Conservation (phyloP, 1,284 basidiomycete genomes). For the Athelia psychrophila region DNA sequence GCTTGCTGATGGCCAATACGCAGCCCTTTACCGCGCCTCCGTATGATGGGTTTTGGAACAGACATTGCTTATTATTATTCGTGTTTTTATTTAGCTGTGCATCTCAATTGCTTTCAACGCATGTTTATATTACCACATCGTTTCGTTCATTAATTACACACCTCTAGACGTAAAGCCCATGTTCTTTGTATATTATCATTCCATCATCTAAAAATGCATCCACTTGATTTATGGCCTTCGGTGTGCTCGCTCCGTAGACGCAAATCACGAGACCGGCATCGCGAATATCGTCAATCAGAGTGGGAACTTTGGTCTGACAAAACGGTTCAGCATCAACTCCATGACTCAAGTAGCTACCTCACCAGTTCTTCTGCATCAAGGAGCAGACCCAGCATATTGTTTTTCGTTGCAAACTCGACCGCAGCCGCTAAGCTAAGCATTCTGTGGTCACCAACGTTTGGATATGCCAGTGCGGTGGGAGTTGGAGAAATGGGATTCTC, state of each 20-base stretch:
- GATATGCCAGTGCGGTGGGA: slow-evolving; percentile 39
- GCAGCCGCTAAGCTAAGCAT: slow-evolving; percentile 83
- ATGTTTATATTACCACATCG: neutral
- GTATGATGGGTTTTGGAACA: slow-evolving; percentile 33
- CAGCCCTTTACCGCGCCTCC: slow-evolving; percentile 67
- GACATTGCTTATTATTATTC: neutral
- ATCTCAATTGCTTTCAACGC: neutral
- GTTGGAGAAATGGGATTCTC: slow-evolving; percentile 35
- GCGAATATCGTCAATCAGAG: slow-evolving; percentile 81
- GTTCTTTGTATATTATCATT: slow-evolving; percentile 63
- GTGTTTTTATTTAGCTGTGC: neutral
- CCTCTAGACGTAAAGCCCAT: slow-evolving; percentile 13
- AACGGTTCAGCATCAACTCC: slow-evolving; percentile 13
- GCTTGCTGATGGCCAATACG: slow-evolving; percentile 58
- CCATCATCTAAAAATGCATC: slow-evolving; percentile 67
- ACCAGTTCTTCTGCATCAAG: slow-evolving; percentile 89
- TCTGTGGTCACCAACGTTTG: slow-evolving; percentile 48
- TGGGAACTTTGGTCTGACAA: slow-evolving; percentile 69
- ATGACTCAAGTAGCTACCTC: slow-evolving; percentile 22
- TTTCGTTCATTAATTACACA: neutral
- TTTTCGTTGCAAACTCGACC: slow-evolving; percentile 91
- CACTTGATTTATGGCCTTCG: slow-evolving; percentile 35
- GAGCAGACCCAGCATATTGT: slow-evolving; percentile 93
- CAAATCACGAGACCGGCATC: slow-evolving; percentile 88
- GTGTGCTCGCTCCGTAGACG: slow-evolving; percentile 56